Percentiles rank a stretch among this genome's conserved stretches.
Conservation (phyloP, 2,329 filamentous ascomycete genomes). For the Botryotinia globosa region DNA sequence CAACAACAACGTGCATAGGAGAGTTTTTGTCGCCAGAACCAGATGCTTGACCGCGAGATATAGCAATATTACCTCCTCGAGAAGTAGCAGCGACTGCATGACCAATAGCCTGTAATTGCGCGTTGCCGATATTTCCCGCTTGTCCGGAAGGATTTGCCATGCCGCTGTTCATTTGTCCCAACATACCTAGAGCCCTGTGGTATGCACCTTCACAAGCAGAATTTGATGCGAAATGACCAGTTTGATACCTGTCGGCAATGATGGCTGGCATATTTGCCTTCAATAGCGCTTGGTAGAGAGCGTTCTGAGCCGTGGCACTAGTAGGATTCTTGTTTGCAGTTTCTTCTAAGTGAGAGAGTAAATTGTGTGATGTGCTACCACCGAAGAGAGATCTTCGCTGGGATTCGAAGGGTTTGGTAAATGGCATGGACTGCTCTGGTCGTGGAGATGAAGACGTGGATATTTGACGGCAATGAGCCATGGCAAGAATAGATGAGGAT, state of each 20-base stretch:
- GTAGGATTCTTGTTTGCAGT: slow-evolving; percentile 88
- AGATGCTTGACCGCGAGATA: slow-evolving; percentile 46
- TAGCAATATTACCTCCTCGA: slow-evolving; percentile 61
- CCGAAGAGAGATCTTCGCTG: slow-evolving; percentile 35
- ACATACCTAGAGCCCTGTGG: slow-evolving; percentile 65
- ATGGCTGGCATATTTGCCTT: slow-evolving; percentile 93
- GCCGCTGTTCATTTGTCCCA: slow-evolving; percentile 46
- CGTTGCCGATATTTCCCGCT: slow-evolving; percentile 48
- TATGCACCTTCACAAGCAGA: slow-evolving; percentile 75
- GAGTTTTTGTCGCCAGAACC: slow-evolving; percentile 72
- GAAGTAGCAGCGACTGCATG: slow-evolving; percentile 76
- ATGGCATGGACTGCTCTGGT: slow-evolving; percentile 22
- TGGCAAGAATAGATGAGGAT: slow-evolving; percentile 20
- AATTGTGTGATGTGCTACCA: slow-evolving; percentile 46
- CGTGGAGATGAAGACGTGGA: slow-evolving; percentile 29
- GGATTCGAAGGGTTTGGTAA: slow-evolving; percentile 16
- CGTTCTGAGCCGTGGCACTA: slow-evolving; percentile 84
- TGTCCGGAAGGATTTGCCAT: slow-evolving; percentile 27
- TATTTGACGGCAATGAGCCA: slow-evolving; percentile 28
- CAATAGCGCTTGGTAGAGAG: slow-evolving; percentile 88
- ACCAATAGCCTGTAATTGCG: slow-evolving; percentile 73
- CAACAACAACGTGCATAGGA: slow-evolving; percentile 93
- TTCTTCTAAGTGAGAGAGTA: slow-evolving; percentile 83
- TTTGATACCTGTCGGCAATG: slow-evolving; percentile 84
- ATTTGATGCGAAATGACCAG: slow-evolving; percentile 80